Conservation (phyloP, 2,329 filamentous ascomycete genomes). For the Aureobasidium leucospermi region DNA sequence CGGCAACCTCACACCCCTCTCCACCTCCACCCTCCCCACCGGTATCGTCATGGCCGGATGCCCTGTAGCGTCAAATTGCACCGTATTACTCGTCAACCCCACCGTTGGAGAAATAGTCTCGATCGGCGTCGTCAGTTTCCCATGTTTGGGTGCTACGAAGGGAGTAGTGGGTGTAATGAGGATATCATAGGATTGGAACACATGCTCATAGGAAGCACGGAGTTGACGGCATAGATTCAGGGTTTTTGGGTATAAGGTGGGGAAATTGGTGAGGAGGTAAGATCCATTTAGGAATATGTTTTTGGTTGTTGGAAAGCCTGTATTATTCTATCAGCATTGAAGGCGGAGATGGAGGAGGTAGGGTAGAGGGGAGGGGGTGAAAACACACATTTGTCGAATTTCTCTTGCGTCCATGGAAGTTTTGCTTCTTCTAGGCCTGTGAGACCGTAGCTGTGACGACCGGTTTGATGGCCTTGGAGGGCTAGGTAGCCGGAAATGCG, state of each 20-base stretch:
- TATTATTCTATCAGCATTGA: constrained; percentile 40
- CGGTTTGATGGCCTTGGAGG: constrained; percentile 33
- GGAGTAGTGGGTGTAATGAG: constrained; percentile 45
- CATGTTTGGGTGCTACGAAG: constrained; percentile 39
- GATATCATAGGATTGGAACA: constrained; percentile 36
- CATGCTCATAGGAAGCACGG: constrained; percentile 38
- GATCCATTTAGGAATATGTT: constrained; percentile 48
- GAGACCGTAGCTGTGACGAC: constrained; percentile 38
- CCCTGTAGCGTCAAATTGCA: constrained; percentile 50
- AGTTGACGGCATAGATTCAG: constrained; percentile 42
- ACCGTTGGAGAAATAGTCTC: constrained; percentile 45
- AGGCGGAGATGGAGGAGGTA: too few relatives aligned
- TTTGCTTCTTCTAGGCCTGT: background rate
- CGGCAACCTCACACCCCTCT: constrained; percentile 31
- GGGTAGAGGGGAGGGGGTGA: too few relatives aligned
- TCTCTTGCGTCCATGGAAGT: background rate
- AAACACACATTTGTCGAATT: background rate
- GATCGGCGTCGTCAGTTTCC: constrained; percentile 32
- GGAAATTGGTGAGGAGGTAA: constrained; percentile 39
- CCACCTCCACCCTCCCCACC: constrained; percentile 33
- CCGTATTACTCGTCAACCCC: constrained; percentile 51
- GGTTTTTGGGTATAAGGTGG: constrained; percentile 41
- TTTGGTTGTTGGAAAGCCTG: constrained; percentile 44
- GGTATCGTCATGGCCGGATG: constrained; percentile 50
- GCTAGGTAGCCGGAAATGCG: constrained; percentile 38